Evolutionary conservation across 2,329 filamentous ascomycete genomes (phyloP).

Genomic region (Ophiosphaerella narmari): DNA sequence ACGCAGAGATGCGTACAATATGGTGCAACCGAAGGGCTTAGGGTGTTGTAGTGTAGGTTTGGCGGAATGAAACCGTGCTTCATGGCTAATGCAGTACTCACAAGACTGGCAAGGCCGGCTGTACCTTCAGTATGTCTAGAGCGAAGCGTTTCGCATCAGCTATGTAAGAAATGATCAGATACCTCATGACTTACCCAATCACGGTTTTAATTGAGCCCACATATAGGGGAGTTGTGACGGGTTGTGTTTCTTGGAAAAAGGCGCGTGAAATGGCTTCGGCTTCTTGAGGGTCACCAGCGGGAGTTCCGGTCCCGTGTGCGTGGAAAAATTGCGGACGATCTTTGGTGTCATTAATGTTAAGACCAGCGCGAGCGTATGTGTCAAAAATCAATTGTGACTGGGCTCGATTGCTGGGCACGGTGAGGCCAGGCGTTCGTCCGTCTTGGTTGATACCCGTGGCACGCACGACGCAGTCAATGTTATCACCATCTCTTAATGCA

Average conservation of each 20-base stretch:
- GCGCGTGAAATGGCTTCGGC: slow-evolving; percentile 9
- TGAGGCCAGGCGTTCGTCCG: slow-evolving; percentile 36
- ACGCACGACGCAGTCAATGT: slow-evolving; percentile 39
- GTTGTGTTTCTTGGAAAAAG: slow-evolving; percentile 1
- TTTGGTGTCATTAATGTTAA: slow-evolving; percentile 39
- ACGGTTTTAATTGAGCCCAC: slow-evolving; percentile 38
- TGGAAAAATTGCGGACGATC: slow-evolving; percentile 39
- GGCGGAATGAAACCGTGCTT: slow-evolving; percentile 40
- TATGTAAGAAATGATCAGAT: no score
- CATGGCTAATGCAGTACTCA: slow-evolving; percentile 47
- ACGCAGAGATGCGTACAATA: background rate
- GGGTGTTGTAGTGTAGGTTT: slow-evolving; percentile 16
- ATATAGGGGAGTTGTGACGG: slow-evolving; percentile 6
- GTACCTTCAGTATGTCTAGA: slow-evolving; percentile 33
- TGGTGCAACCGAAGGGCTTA: slow-evolving; percentile 11
- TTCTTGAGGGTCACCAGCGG: slow-evolving; percentile 49
- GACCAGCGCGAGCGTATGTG: slow-evolving; percentile 44
- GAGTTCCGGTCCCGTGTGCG: slow-evolving; percentile 60
- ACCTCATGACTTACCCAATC: slow-evolving; percentile 29
- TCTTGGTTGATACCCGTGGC: slow-evolving; percentile 18
- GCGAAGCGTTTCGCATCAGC: no score
- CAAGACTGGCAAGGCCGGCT: slow-evolving; percentile 39
- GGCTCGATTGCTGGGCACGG: slow-evolving; percentile 56
- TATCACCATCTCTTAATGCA: slow-evolving; percentile 35
- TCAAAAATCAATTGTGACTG: slow-evolving; percentile 34